Evolutionary conservation across 192 early-diverging fungal genomes (phyloP).

Genomic region (Coemansia sp.): DNA sequence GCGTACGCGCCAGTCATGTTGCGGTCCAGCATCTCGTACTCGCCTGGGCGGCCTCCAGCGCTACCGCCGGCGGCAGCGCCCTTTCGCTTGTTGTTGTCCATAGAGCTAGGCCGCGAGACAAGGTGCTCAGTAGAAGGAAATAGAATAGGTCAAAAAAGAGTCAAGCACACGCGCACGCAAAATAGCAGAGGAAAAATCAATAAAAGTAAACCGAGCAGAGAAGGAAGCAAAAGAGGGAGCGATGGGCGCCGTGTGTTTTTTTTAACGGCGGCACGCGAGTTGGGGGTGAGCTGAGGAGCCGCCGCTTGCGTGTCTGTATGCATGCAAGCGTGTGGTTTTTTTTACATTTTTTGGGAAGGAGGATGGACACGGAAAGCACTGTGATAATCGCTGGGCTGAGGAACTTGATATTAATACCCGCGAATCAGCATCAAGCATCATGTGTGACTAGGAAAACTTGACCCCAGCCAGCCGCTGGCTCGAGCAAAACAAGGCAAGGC

Average conservation of each 20-base stretch:
- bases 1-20: constrained; percentile 31
- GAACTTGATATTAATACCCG: constrained; percentile 1
- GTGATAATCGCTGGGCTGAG: background rate
- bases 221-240: background rate
- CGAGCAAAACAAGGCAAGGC: background rate
- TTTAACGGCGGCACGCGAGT: background rate
- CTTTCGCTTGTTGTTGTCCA: constrained; percentile 33
- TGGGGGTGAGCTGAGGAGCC: background rate
- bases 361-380: background rate
- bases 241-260: background rate
- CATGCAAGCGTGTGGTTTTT: background rate
- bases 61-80: constrained; percentile 2
- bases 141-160: background rate
- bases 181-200: background rate
- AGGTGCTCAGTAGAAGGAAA: background rate
- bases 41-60: constrained; percentile 22
- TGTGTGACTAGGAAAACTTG: background rate
- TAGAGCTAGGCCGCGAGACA: background rate
- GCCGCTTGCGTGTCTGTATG: background rate
- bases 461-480: background rate
- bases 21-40: constrained; percentile 54
- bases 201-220: background rate
- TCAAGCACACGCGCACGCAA: background rate
- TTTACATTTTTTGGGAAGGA: background rate
- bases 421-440: background rate